These are phyloP conservation scores for Talaromyces sp. DNA, from an alignment of 2,329 filamentous ascomycete genomes.

Conservation along the genomic window DNA sequence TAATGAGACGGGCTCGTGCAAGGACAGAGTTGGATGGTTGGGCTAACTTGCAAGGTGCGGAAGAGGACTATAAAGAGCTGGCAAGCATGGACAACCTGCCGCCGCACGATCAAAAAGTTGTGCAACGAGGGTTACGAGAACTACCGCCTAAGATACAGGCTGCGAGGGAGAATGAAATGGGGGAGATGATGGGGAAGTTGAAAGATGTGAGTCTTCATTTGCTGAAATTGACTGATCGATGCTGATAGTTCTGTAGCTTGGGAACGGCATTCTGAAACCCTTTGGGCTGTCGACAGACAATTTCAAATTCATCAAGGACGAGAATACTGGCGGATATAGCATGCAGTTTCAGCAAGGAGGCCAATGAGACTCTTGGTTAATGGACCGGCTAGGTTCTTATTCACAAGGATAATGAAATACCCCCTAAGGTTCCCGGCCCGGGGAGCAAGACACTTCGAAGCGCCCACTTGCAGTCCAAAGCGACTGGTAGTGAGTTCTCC, in stretches of 20 bases:
- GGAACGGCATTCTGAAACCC: slow-evolving; percentile 86
- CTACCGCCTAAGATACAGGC: slow-evolving; percentile 68
- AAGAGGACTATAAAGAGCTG: slow-evolving; percentile 74
- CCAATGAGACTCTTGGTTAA: background rate
- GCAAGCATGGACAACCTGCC: slow-evolving; percentile 59
- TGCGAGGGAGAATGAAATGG: slow-evolving; percentile 83
- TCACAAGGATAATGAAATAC: background rate
- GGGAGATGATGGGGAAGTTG: slow-evolving; percentile 96
- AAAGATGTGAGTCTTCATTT: slow-evolving; percentile 59
- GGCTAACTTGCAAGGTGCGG: slow-evolving; percentile 73
- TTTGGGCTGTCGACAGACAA: slow-evolving; percentile 93
- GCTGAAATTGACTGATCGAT: background rate
- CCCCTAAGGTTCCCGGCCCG: background rate
- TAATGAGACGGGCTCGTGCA: slow-evolving; percentile 74
- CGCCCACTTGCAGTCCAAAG: background rate
- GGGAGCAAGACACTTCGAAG: background rate
- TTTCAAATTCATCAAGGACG: slow-evolving; percentile 90
- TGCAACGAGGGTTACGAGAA: slow-evolving; percentile 61
- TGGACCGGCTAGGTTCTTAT: background rate
- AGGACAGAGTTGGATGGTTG: slow-evolving; percentile 70
- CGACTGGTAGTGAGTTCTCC: background rate
- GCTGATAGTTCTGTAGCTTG: slow-evolving; percentile 52
- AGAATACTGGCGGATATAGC: slow-evolving; percentile 84
- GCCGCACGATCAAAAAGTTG: slow-evolving; percentile 62
- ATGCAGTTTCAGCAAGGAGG: slow-evolving; percentile 67